phyloP scores from a whole-genome alignment of 352 stramenopile genomes.

The Phytophthora brassicae region DNA sequence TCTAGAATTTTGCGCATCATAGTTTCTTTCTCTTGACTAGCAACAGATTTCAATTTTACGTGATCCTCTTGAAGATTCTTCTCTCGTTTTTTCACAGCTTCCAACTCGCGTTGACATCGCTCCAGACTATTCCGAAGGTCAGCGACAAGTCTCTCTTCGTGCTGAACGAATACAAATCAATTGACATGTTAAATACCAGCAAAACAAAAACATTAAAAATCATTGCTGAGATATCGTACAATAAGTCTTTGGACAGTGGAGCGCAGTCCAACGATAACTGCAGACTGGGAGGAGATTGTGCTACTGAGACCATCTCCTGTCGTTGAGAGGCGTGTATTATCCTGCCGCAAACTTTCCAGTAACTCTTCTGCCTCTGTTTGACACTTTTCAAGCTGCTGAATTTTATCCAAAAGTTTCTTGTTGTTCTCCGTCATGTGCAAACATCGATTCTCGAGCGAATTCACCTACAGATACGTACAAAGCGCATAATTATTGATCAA shows the following conservation, averaged over 20 bases:
- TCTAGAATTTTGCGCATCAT: constrained; percentile 61
- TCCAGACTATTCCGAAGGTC: constrained; percentile 50
- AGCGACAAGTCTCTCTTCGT: constrained; percentile 48
- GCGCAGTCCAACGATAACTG: constrained; percentile 57
- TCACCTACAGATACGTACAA: constrained; percentile 31
- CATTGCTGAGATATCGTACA: constrained; percentile 24
- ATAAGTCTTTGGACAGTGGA: constrained; percentile 54
- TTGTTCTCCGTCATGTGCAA: constrained; percentile 68
- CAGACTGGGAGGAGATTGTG: constrained; percentile 58
- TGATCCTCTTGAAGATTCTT: constrained; percentile 56
- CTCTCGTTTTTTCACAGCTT: constrained; percentile 48
- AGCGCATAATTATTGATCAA: background rate
- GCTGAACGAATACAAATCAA: constrained; percentile 21
- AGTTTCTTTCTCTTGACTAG: constrained; percentile 51
- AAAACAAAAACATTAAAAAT: background rate
- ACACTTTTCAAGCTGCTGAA: constrained; percentile 59
- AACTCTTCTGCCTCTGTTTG: constrained; percentile 42
- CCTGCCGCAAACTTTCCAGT: constrained; percentile 37
- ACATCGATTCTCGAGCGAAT: constrained; percentile 61
- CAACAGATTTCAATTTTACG: constrained; percentile 40
- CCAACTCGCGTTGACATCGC: constrained; percentile 52
- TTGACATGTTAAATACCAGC: background rate
- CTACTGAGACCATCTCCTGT: constrained; percentile 48
- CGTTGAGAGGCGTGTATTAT: constrained; percentile 43
- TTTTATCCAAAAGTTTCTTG: constrained; percentile 66